Base-by-base conservation (phyloP, 2,329 filamentous ascomycete genomes). In the Neofusicoccum kwambonambiense region DNA sequence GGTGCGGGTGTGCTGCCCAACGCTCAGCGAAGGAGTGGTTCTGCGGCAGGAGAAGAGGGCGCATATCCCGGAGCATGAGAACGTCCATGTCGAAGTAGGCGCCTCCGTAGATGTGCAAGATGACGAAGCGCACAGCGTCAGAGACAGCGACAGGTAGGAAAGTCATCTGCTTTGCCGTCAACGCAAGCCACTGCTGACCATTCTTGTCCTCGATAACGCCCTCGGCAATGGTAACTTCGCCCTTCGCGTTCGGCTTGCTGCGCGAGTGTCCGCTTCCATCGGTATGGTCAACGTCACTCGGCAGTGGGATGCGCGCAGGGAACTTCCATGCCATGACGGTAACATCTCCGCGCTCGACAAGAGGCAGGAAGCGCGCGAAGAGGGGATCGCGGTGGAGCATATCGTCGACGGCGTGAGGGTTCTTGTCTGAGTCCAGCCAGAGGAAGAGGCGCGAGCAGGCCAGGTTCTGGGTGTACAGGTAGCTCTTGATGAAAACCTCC, bases 71-170 rank as follows among this genome's bases (percentile, higher is more conserved):
- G 12, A 86, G 77, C 77, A 86, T 81, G 9, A 84, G 72, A 13
- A 85, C 81, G 65, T 86, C 83, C 82, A 85, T 84, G 72, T 86
- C 83, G 67, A 83, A 83, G 68, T 85, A 86, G 11, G 80, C 80
- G 1, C 83, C 83, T 31, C 83, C 83, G 66, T 84, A 80, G 15
- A 83, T 76, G 70, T 86, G 83, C 47, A 86, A 72, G 22, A 85
- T 82, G 9, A 86, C 80, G 67, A 86, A 86, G 57, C 83, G 78
- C 6, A 85, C 81, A 5, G 83, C 83, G 70, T 86, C 83, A 0
- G 83, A 84, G 41, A 85, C 82, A n/a, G 83, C 83, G 8, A 85
- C 83, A 0, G 83, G 83, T n/a, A 85, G 76, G 72, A 85, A 85
- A 1, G 83, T 84, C 81, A 84, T 84, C 69, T 85, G 83, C 71